phyloP scores from a whole-genome alignment of 768 basidiomycete genomes.

The Neoboletus magnificus region DNA sequence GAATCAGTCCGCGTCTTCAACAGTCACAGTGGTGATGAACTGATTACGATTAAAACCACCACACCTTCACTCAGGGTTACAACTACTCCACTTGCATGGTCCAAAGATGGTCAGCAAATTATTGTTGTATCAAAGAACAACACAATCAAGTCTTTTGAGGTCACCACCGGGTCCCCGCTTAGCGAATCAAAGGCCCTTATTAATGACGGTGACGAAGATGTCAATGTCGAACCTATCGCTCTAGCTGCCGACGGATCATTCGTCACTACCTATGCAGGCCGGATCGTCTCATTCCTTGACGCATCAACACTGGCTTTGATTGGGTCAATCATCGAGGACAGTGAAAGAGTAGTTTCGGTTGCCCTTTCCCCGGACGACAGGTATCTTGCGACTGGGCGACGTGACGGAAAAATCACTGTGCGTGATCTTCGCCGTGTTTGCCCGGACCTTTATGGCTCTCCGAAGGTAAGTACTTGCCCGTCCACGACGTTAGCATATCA shows the following conservation, averaged over 20 bases:
- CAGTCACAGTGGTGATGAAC: background rate
- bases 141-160: background rate
- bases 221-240: background rate
- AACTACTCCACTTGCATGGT: background rate
- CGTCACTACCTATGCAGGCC: background rate
- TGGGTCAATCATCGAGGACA: background rate
- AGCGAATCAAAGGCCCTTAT: background rate
- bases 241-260: background rate
- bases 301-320: background rate
- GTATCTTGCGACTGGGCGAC: background rate
- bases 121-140: background rate
- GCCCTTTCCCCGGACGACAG: background rate
- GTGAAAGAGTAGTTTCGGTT: background rate
- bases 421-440: background rate
- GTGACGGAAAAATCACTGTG: background rate
- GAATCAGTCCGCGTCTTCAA: background rate
- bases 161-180: background rate
- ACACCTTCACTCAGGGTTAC: rapidly evolving
- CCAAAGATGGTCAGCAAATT: background rate
- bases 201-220: background rate
- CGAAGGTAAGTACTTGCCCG: background rate
- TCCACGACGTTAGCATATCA: background rate
- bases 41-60: background rate
- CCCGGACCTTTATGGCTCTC: background rate
- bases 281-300: background rate